Evolutionary conservation across 2,329 filamentous ascomycete species (phyloP), one percentile per base, ranked within the genome.

Genomic region (Grosmannia clavigera): DNA sequence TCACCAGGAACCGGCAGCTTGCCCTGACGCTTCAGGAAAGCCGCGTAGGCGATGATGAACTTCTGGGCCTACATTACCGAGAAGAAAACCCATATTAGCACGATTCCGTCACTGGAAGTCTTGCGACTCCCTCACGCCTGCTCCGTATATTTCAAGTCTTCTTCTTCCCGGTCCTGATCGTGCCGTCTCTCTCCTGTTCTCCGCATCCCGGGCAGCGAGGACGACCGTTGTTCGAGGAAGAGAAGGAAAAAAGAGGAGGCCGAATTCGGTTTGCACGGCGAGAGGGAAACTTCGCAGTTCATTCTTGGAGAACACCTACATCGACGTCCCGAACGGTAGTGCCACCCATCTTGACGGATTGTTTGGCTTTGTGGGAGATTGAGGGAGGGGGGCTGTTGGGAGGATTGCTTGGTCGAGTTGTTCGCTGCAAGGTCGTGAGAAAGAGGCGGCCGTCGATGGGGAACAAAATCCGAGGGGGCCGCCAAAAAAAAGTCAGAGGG

Each of bases 21-120:
- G 79, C 90, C 90, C 82, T 94, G 89, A 72, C 89, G 86, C 87
- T 94, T 94, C 84, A 95, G 78, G 85, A 94, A 95, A 73, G 84
- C 86, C 74, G 88, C 82, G 76, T 94, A 95, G 74, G 87, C 82
- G 70, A 64, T 52, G 80, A 94, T 92, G 83, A 94, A 94, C 81
- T 92, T 90, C 77, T 91, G 87, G 78, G 88, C 87, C 85, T 88
- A 78, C 68, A 74, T 61, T 60, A 63, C 66, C 63, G 68, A 72
- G 69, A 74, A 73, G 69, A 69, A 73, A 33, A 46, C 14, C 76
- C 71, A 72, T 35, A 54, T 86, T 82, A 86, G 83, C 83, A 66
- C 76, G 70, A 84, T 85, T 86, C 83, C 83, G 83, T 86, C 82
- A 76, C 82, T 81, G 80, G 83, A 86, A 80, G 79, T 85, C 82